Evolutionary conservation across 2,329 filamentous ascomycete genomes (phyloP), one percentile per base, ranked within the genome.

Genomic region (Penicillium hesseltinei): DNA sequence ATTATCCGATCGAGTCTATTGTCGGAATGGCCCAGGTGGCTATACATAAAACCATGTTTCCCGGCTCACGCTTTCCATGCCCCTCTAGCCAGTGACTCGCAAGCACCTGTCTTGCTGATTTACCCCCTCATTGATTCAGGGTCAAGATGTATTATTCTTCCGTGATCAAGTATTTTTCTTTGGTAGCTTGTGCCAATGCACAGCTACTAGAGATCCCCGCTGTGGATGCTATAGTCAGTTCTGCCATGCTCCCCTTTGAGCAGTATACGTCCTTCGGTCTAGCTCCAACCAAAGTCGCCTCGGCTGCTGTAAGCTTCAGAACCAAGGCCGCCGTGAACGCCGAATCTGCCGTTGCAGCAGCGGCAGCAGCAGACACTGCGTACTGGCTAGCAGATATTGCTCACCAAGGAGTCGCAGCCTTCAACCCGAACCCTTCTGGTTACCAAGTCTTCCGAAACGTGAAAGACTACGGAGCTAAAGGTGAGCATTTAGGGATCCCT

Each of bases 301-400:
- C 60, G 9, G 21, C 39, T 23, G 36, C 13, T 15, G 15, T 46
- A 5, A 45, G 27, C 29, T 27, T 54, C 11, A 13, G 33, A 23
- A 56, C 55, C 2, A n/a, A 45, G 2, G 21, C 27, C n/a, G 25
- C 43, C 7, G 43, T 21, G 4, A 46, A 45, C 13, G 35, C 49
- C 7, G 29, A 59, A 4, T 17, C 48, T 29, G 27, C 33, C 7
- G 33, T 51, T 11, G 55, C 33, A 36, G 42, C 13, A 27, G 50
- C 36, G 21, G 48, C 56, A 17, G 54, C 51, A 7, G 63, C 56
- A 23, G 66, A 68, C 31, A 44, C 66, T 21, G 42, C 63, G 1
- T 76, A 74, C 61, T 76, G 74, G 67, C 54, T 69, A 23, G 67
- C 63, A 23, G 57, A 63, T 29, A 75, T 75, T 35, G 52, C 57